Conservation (phyloP, 352 stramenopile genomes). For the Phytophthora pistaciae region DNA sequence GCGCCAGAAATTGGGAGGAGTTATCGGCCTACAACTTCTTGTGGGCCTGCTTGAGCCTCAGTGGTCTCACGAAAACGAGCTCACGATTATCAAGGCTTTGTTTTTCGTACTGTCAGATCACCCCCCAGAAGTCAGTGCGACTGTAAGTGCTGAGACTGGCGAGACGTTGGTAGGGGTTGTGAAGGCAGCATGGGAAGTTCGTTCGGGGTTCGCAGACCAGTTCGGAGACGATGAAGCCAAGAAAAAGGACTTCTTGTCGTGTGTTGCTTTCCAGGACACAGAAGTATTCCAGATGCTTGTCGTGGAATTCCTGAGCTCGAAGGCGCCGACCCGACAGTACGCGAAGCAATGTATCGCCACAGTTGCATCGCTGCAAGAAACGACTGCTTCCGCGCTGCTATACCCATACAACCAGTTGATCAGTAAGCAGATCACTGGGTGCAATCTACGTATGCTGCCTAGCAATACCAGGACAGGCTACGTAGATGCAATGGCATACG, state of each 20-base stretch:
- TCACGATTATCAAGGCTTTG: slow-evolving; percentile 84
- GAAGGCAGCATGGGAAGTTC: slow-evolving; percentile 64
- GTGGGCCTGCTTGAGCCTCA: slow-evolving; percentile 70
- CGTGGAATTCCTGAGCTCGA: slow-evolving; percentile 87
- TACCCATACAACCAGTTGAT: slow-evolving; percentile 88
- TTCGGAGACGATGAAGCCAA: slow-evolving; percentile 45
- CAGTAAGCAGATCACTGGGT: slow-evolving; percentile 87
- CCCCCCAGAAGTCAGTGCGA: slow-evolving; percentile 82
- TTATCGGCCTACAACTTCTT: slow-evolving; percentile 73
- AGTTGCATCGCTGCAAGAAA: slow-evolving; percentile 64
- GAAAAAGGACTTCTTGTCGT: slow-evolving; percentile 73
- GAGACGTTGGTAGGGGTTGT: slow-evolving; percentile 68
- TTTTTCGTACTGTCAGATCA: slow-evolving; percentile 92
- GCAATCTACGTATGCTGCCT: slow-evolving; percentile 76
- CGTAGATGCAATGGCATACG: slow-evolving; percentile 88
- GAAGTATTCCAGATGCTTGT: slow-evolving; percentile 90
- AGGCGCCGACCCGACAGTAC: slow-evolving; percentile 69
- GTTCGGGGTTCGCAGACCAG: slow-evolving; percentile 44
- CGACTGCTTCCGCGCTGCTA: slow-evolving; percentile 72
- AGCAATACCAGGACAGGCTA: slow-evolving; percentile 81
- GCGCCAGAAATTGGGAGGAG: slow-evolving; percentile 84
- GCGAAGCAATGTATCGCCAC: slow-evolving; percentile 77
- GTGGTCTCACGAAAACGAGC: slow-evolving; percentile 90
- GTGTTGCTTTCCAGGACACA: slow-evolving; percentile 83
- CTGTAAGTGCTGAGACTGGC: slow-evolving; percentile 77